Evolutionary conservation across 768 basidiomycete species (phyloP), one percentile per base, ranked within the genome.

Genomic region (Lactarius akahatsu): DNA sequence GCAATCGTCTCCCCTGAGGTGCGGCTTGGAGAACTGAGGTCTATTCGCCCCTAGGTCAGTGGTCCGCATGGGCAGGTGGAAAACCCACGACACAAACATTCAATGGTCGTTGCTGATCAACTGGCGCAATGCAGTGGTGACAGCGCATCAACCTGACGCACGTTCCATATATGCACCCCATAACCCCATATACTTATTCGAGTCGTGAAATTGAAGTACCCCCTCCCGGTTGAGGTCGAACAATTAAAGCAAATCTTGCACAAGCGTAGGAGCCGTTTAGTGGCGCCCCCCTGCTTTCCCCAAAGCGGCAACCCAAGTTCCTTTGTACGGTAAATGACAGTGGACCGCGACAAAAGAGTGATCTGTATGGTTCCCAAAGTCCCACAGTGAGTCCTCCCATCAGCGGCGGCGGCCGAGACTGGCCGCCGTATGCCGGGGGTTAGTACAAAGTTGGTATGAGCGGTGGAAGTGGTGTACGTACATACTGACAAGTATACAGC

Each of bases 361-460:
- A 10, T 18, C 34, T 34, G 9, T 36, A 32, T 66, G 47, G 43
- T 23, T 50, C 23, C 26, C 47, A 11, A 3, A 26, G 36, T 45
- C 50, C 52, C 28, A 36, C 36, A 55, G 36, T 18, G 60, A 3
- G n/a, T 5, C n/a, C 15, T 36, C 32, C 61, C 30, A 40, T 50
- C 45, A 45, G n/a, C 20, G 15, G 34, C 10, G 1, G 38, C 38
- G 30, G 55, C 45, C 56, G 34, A 23, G 54, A 52, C 28, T 52
- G 36, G 36, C 61, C 61, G 65, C 65, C 57, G 43, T 34, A 28
- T 30, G 57, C 61, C 61, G n/a, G 65, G 61, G 47, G 47, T 50
- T 5, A 40, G 38, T 40, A 40, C 38, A 5, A 5, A 40, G 38
- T 41, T 18, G 15, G 41, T 18, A 18, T 18, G 41, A 18, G 41